A percentile compares a stretch with the other conserved stretches of the same genome.
Evolutionary conservation across 1,139 yeast species (phyloP).

Genomic region (Blastobotrys malaysiensis): DNA sequence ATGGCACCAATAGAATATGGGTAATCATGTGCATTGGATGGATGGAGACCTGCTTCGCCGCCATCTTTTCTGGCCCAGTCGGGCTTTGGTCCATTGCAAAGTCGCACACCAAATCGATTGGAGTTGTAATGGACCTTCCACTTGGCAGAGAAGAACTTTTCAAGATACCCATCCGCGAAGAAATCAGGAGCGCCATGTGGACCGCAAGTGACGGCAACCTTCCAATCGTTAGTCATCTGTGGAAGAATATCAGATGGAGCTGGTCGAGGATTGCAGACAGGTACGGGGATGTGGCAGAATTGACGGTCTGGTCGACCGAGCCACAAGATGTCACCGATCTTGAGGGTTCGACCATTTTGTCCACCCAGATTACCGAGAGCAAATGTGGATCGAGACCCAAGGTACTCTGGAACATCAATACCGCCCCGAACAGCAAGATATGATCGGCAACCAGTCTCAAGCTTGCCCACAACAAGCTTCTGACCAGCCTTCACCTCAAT

Average conservation of each 20-base stretch:
- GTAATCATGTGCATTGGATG: constrained; percentile 95
- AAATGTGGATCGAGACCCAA: constrained; percentile 95
- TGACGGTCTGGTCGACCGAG: constrained; percentile 70
- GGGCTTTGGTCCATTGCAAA: constrained; percentile 86
- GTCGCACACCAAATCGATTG: constrained; percentile 90
- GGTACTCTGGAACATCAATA: constrained; percentile 85
- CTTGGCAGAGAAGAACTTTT: constrained; percentile 63
- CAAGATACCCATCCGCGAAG: constrained; percentile 69
- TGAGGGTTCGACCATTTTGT: constrained; percentile 83
- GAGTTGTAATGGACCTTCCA: constrained; percentile 98
- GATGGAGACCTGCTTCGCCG: constrained; percentile 97
- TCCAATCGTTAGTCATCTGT: constrained; percentile 55
- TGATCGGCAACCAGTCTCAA: constrained; percentile 77
- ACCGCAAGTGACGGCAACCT: constrained; percentile 89
- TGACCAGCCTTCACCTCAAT: constrained; percentile 67
- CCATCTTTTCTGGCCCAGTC: constrained; percentile 96
- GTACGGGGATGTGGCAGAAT: constrained; percentile 66
- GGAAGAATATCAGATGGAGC: constrained; percentile 61
- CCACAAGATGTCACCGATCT: constrained; percentile 86
- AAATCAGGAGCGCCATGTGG: constrained; percentile 98
- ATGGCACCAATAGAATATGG: constrained; percentile 95
- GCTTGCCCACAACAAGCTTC: constrained; percentile 71
- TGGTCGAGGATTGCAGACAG: constrained; percentile 55
- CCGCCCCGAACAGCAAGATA: constrained; percentile 91
- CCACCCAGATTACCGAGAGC: constrained; percentile 96